Base-by-base conservation (phyloP, 345 rosid species). In the Carallia brachiata region DNA sequence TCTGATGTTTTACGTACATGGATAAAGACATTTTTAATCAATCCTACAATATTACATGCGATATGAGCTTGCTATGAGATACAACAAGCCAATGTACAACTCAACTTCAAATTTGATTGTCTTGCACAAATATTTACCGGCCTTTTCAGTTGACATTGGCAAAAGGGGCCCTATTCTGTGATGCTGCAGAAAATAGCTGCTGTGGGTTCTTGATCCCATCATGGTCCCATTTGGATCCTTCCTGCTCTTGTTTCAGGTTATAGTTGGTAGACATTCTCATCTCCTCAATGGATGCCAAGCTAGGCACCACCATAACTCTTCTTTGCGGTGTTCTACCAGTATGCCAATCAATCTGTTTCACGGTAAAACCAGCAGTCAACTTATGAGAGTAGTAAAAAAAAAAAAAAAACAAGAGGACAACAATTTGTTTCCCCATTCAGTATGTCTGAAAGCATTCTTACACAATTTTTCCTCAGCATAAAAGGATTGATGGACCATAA, bases 221-320 rank as follows among this genome's bases (percentile, higher is more conserved):
- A 47, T 62, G 73, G 40, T 63, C 63, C 72, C 58, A 75, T 74
- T 72, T 78, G 8, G 77, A 68, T 75, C 52, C 74, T 28, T 77
- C 39, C 67, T 79, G 83, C 54, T 64, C 82, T 64, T 79, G 82
- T 57, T 63, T 50, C 5, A 40, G 73, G 60, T 65, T 73, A 62
- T 69, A 72, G 0, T 68, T 16, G 13, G 61, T 58, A 18, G 72
- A 55, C 2, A 76, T 80, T 76, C 86, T 85, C 96, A 89, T 78
- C 71, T 84, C 86, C 72, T 91, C 97, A 3, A 91, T 89, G 66
- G 91, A 86, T 9, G 78, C 81, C 73, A 86, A 63, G 84, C 89
- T 87, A 2, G 98, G 97, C 61, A 88, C 91, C n/a, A 31, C 10
- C 59, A 87, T 83, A 10, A 18, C 73, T 60, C 86, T 83, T 76